These are phyloP conservation scores for Actinomortierella ambigua DNA, from an alignment of 371 early-diverging fungal genomes.

Conservation along the genomic window DNA sequence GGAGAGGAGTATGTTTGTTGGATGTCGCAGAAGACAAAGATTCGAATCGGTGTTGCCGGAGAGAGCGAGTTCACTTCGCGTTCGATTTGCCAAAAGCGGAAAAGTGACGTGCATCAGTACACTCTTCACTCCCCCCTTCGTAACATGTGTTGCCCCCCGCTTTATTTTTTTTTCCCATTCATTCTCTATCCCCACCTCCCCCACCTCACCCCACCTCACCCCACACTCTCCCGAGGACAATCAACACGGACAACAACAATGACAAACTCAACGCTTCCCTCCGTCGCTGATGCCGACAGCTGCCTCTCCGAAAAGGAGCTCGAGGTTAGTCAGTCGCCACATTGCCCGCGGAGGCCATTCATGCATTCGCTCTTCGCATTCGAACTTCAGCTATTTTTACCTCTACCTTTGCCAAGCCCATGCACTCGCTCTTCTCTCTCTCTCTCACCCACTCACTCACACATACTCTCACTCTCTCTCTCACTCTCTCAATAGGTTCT, in stretches of 20 bases:
- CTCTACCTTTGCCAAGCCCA: neutral
- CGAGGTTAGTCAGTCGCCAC: conserved; percentile 29
- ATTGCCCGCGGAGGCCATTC: too few species aligned
- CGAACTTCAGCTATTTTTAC: too few species aligned
- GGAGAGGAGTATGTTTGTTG: neutral
- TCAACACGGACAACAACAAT: too few species aligned
- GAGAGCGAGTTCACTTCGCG: too few species aligned
- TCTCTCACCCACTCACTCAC: neutral
- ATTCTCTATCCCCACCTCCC: neutral
- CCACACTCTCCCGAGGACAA: neutral
- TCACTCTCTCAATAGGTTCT: conserved; percentile 58
- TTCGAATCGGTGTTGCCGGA: too few species aligned
- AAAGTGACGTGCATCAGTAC: neutral
- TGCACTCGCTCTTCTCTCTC: neutral
- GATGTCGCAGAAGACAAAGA: neutral
- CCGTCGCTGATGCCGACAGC: conserved; percentile 41
- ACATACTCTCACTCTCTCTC: neutral
- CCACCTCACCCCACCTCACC: neutral
- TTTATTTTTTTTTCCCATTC: neutral
- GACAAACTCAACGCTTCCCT: conserved; percentile 39
- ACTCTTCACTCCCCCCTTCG: neutral
- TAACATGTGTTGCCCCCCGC: neutral
- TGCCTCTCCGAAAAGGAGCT: conserved; percentile 45
- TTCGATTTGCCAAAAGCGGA: neutral
- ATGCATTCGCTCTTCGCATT: neutral